Evolutionary conservation across 164 flowering plant genomes (phyloP).

Genomic region (Vitis labrusca): DNA sequence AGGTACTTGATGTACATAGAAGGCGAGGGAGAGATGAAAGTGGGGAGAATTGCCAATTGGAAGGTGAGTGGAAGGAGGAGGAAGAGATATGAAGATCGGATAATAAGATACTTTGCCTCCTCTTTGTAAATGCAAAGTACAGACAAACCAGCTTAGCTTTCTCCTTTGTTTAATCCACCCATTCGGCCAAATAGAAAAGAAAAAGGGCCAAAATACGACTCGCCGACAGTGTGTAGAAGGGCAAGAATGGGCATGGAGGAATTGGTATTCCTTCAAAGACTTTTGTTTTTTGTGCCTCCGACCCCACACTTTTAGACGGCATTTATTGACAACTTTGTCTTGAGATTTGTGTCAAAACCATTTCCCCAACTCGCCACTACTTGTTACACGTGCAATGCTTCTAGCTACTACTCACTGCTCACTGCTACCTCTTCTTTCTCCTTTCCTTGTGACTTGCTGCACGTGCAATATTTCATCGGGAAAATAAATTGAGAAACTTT

Average conservation of each 20-base stretch:
- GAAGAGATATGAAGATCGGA: conserved; percentile 18
- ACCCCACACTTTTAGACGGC: not conserved
- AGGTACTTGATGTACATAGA: not conserved
- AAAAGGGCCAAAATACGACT: not conserved
- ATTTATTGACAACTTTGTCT: conserved; percentile 5
- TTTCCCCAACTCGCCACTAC: too few species aligned
- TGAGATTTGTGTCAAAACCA: conserved; percentile 21
- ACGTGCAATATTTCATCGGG: too few species aligned
- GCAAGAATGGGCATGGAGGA: not conserved
- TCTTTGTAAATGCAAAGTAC: conserved; percentile 29
- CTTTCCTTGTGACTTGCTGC: not conserved
- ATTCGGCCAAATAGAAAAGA: too few species aligned
- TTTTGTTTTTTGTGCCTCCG: not conserved
- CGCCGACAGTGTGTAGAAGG: conserved; percentile 37
- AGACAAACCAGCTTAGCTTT: conserved; percentile 38
- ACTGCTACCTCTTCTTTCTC: not conserved
- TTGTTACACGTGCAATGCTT: too few species aligned
- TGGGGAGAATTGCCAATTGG: conserved; percentile 16
- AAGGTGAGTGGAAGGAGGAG: conserved; percentile 41
- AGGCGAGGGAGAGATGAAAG: not conserved
- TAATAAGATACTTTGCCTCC: conserved; percentile 32
- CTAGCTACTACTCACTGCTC: too few species aligned
- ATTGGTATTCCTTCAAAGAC: conserved; percentile 1
- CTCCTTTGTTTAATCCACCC: not conserved
- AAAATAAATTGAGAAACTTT: too few species aligned